These are phyloP conservation scores for Trichoderma koningii DNA, from an alignment of 2,329 filamentous ascomycete species.

Conservation along the genomic window DNA sequence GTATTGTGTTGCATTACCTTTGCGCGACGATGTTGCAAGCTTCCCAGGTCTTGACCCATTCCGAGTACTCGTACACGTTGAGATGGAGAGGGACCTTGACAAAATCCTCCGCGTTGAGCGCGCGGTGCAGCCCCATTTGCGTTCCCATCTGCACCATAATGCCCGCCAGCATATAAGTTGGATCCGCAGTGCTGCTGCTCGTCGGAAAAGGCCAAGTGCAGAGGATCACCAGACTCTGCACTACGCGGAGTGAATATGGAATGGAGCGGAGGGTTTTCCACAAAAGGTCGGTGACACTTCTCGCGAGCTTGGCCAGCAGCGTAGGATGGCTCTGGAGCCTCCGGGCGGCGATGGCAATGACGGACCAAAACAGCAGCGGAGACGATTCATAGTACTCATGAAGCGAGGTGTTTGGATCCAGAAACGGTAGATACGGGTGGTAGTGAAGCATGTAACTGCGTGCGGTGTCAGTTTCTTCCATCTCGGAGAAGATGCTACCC, in stretches of 20 bases:
- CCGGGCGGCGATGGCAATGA: constrained; percentile 15
- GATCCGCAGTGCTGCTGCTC: constrained; percentile 20
- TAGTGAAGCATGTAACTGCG: constrained; percentile 12
- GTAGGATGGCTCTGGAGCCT: constrained; percentile 13
- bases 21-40: constrained; percentile 21
- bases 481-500: not conserved
- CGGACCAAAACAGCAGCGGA: constrained; percentile 18
- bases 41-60: constrained; percentile 21
- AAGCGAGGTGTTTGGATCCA: constrained; percentile 3
- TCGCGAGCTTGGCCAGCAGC: constrained; percentile 14
- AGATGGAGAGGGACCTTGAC: constrained; percentile 21
- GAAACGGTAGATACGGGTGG: constrained; percentile 14
- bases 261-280: constrained; percentile 16
- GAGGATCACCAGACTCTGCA: constrained; percentile 9
- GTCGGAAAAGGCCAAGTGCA: constrained; percentile 22
- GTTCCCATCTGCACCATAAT: constrained; percentile 23
- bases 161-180: constrained; percentile 18
- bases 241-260: constrained; percentile 14
- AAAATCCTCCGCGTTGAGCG: constrained; percentile 16
- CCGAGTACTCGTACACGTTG: constrained; percentile 15
- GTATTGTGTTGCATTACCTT: not conserved
- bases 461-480: not conserved
- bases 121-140: constrained; percentile 17
- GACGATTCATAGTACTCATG: constrained; percentile 13
- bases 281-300: constrained; percentile 9